Conservation (phyloP, 495 filamentous ascomycete species). For the Aspergillus avenaceus region DNA sequence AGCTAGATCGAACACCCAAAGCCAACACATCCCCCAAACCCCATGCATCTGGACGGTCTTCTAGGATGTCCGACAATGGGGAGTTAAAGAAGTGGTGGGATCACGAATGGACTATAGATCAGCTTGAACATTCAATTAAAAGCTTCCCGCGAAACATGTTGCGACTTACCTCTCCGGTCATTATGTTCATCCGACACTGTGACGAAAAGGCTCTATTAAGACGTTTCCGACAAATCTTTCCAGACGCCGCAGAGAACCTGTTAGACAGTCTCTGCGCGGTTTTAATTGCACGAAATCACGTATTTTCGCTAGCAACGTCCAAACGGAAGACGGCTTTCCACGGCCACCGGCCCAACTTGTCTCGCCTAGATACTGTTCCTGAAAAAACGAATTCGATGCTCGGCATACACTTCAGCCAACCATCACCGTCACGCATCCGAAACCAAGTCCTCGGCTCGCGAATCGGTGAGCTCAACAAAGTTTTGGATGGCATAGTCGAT, state of each 20-base stretch:
- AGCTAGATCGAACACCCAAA: conserved; percentile 21
- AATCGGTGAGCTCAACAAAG: conserved; percentile 27
- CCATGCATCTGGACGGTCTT: conserved; percentile 19
- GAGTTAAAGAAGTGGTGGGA: conserved; percentile 36
- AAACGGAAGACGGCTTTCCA: conserved; percentile 22
- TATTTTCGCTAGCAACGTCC: conserved; percentile 34
- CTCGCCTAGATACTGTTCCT: conserved; percentile 30
- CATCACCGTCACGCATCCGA: conserved; percentile 25
- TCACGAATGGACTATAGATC: conserved; percentile 44
- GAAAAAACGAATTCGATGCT: conserved; percentile 34
- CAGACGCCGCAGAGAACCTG: conserved; percentile 47
- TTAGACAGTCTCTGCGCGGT: conserved; percentile 63
- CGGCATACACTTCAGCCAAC: conserved; percentile 29
- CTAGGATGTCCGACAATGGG: conserved; percentile 27
- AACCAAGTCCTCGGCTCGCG: conserved; percentile 30
- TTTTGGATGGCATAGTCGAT: conserved; percentile 40
- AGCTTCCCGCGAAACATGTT: conserved; percentile 42
- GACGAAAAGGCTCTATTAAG: conserved; percentile 34
- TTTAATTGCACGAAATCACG: conserved; percentile 59
- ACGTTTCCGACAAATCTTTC: conserved; percentile 57
- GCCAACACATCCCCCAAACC: conserved; percentile 11
- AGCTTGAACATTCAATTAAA: conserved; percentile 40
- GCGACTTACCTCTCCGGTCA: conserved; percentile 42
- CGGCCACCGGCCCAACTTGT: conserved; percentile 17
- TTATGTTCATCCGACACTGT: conserved; percentile 37